Evolutionary conservation across 1,284 basidiomycete genomes (phyloP).

Genomic region (Tylopilus sp.): DNA sequence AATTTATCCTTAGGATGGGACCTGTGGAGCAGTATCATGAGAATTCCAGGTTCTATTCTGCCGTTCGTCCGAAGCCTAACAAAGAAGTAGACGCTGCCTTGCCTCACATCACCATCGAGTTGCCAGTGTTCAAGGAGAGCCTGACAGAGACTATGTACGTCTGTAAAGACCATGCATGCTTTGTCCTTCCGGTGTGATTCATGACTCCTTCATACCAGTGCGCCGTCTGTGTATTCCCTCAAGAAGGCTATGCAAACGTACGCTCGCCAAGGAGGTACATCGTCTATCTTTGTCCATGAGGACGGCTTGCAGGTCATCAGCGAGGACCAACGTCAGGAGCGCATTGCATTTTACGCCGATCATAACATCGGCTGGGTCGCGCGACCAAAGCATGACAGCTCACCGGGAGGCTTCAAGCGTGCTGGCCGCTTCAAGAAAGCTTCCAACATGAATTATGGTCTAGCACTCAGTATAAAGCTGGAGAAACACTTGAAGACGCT

Average conservation of each 20-base stretch:
- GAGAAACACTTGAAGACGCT: conserved; percentile 65
- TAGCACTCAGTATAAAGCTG: conserved; percentile 69
- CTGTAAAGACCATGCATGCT: not conserved
- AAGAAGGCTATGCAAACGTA: conserved; percentile 87
- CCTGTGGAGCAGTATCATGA: conserved; percentile 75
- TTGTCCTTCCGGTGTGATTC: not conserved
- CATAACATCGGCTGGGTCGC: conserved; percentile 84
- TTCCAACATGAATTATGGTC: conserved; percentile 85
- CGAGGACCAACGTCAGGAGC: conserved; percentile 58
- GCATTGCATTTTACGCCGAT: conserved; percentile 72
- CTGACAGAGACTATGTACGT: conserved; percentile 65
- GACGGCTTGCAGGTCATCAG: conserved; percentile 69
- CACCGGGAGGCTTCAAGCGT: conserved; percentile 60
- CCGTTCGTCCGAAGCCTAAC: conserved; percentile 52
- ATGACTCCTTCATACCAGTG: conserved; percentile 41
- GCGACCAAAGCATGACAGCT: conserved; percentile 60
- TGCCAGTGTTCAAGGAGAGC: conserved; percentile 81
- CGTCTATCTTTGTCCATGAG: conserved; percentile 71
- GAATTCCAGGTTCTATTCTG: conserved; percentile 71
- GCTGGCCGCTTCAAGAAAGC: conserved; percentile 89
- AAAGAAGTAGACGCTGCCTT: conserved; percentile 56
- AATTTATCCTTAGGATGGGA: conserved; percentile 46
- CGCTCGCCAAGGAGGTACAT: conserved; percentile 77
- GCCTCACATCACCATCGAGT: conserved; percentile 72
- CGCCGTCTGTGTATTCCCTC: conserved; percentile 73